Percentiles rank a stretch among this genome's conserved stretches.
Conservation (phyloP, 2,329 filamentous ascomycete species). For the Stagonosporopsis tanaceti region DNA sequence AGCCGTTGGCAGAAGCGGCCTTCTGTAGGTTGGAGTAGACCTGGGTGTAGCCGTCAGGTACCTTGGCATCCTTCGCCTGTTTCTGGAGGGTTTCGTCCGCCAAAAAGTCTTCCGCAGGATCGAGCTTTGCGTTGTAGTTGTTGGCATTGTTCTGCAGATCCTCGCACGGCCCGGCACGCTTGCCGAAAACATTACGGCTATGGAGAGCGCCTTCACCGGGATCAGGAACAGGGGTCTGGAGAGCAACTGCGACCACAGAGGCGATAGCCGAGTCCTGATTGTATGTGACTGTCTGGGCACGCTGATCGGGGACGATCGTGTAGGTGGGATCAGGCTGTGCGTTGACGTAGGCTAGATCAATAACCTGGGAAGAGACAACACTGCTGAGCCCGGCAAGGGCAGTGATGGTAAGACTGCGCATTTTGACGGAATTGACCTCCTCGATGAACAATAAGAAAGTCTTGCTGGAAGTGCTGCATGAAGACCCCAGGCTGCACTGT, state of each 20-base stretch:
- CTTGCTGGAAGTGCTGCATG: background rate
- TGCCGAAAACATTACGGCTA: background rate
- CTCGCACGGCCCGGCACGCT: background rate
- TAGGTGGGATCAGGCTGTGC: slow-evolving; percentile 1
- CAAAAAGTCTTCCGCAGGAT: background rate
- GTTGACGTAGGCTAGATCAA: background rate
- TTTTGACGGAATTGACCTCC: background rate
- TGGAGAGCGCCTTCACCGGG: background rate
- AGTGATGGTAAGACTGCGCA: slow-evolving; percentile 1
- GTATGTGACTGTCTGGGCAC: slow-evolving; percentile 4
- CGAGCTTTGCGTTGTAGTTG: slow-evolving; percentile 3
- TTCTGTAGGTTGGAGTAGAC: slow-evolving; percentile 1
- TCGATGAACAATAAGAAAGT: background rate
- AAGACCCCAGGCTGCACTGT: background rate
- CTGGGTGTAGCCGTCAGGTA: background rate
- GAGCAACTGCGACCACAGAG: background rate
- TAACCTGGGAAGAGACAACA: background rate
- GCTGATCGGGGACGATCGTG: slow-evolving; percentile 1
- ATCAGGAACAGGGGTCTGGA: background rate
- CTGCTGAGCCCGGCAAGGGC: slow-evolving; percentile 5
- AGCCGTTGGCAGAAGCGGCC: background rate
- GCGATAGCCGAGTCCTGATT: slow-evolving; percentile 2
- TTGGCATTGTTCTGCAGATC: background rate
- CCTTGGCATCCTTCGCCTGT: background rate
- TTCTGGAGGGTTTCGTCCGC: background rate